A percentile compares a stretch with the other conserved stretches of the same genome.
phyloP scores from a whole-genome alignment of 176 grass and related monocot genomes.

The Miscanthus lutarioriparius region DNA sequence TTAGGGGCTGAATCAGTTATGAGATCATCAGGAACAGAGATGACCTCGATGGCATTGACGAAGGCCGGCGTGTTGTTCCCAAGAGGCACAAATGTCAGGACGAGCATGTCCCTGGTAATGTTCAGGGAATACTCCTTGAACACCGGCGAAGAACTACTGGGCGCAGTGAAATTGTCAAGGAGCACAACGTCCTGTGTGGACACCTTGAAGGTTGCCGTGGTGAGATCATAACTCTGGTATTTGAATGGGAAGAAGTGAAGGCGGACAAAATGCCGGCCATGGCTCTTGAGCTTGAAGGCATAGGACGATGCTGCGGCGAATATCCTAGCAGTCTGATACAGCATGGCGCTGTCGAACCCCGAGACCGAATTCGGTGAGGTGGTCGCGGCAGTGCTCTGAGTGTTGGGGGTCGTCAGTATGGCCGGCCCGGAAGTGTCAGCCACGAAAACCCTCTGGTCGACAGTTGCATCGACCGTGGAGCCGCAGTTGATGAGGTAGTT shows the following conservation, averaged over 20 bases:
- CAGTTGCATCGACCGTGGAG: slow-evolving; percentile 34
- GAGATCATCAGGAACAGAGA: slow-evolving; percentile 74
- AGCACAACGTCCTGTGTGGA: slow-evolving; percentile 78
- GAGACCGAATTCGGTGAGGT: slow-evolving; percentile 37
- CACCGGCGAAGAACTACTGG: slow-evolving; percentile 33
- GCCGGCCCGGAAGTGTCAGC: slow-evolving; percentile 42
- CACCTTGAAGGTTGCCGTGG: slow-evolving; percentile 52
- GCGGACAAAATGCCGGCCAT: slow-evolving; percentile 78
- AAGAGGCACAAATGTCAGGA: slow-evolving; percentile 71
- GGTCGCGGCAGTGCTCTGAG: slow-evolving; percentile 26
- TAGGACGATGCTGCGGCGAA: slow-evolving; percentile 54
- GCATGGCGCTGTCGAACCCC: slow-evolving; percentile 3
- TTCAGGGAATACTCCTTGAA: slow-evolving; percentile 79
- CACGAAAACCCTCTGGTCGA: slow-evolving; percentile 48
- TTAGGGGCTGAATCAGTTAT: slow-evolving; percentile 58
- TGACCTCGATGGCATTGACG: slow-evolving; percentile 77
- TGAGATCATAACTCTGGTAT: slow-evolving; percentile 66
- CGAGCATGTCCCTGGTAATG: slow-evolving; percentile 60
- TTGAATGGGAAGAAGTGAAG: slow-evolving; percentile 67
- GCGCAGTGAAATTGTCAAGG: slow-evolving; percentile 59
- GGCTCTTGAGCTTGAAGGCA: slow-evolving; percentile 60
- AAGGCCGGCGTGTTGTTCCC: slow-evolving; percentile 50
- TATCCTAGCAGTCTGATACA: slow-evolving; percentile 69
- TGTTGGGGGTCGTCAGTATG: slow-evolving; percentile 25
- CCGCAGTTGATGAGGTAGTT: slow-evolving; percentile 84